These are phyloP conservation scores for Yamadazyma insecticola DNA, from an alignment of 805 yeast species.

Conservation along the genomic window DNA sequence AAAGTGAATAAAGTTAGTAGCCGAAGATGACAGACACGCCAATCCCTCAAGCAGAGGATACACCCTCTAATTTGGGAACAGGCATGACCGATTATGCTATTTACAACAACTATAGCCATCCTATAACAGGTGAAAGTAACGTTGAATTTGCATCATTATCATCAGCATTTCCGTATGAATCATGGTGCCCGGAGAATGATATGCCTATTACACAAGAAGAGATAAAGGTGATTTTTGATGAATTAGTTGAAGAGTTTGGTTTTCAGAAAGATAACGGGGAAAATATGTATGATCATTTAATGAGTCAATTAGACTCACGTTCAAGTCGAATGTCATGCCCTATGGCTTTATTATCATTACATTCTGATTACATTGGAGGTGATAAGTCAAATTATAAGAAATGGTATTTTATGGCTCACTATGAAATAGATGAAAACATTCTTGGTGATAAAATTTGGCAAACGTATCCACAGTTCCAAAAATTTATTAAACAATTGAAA, in stretches of 20 bases:
- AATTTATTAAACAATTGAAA: constrained; percentile 31
- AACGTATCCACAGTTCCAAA: constrained; percentile 13
- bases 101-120: constrained; percentile 5
- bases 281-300: constrained; percentile 77
- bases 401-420: constrained; percentile 88
- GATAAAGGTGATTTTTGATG: constrained; percentile 56
- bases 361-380: constrained; percentile 92
- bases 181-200: constrained; percentile 24
- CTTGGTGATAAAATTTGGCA: constrained; percentile 11
- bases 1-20: constrained; percentile 1
- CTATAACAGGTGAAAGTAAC: constrained; percentile 2
- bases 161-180: constrained; percentile 8
- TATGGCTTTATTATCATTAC: constrained; percentile 70
- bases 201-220: constrained; percentile 34
- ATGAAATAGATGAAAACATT: constrained; percentile 53
- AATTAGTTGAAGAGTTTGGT: constrained; percentile 65
- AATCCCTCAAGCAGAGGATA: not conserved
- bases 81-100: constrained; percentile 1
- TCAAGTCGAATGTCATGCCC: constrained; percentile 72
- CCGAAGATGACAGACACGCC: not conserved
- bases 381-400: constrained; percentile 79
- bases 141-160: not conserved
- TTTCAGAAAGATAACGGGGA: constrained; percentile 75
- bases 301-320: constrained; percentile 82
- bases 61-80: not conserved